Base-by-base conservation (phyloP, 108 stramenopile species). In the Skeletonema tropicum region DNA sequence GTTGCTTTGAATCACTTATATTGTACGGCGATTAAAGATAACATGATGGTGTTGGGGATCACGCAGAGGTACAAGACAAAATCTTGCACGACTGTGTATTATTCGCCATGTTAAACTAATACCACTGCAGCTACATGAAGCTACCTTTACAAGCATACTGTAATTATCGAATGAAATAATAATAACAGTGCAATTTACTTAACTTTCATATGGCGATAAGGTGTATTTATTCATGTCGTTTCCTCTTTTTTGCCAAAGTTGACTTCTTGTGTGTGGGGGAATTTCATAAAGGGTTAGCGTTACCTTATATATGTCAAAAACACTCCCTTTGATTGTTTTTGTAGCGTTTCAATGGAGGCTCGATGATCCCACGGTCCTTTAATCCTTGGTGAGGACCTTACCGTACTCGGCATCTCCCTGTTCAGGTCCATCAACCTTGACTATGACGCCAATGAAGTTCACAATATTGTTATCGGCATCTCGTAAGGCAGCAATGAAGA, bases 21-120 rank as follows among this genome's bases (percentile, higher is more conserved):
- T 80, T 99, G 99, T 75, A 98, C 98, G 0, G 99, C 99, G 58
- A 99, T 98, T 61, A 96, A 96, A 77, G 99, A 98, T 82, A 97
- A 97, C 64, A 98, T 98, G 96, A 98, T 99, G 99, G 99, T 98
- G 14, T 84, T 98, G 70, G 98, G 98, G 57, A 96, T 98, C 79
- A 98, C 99, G 42, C 95, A 97, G 65, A 85, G 99, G 26, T 98
- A 94, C 92, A 92, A 92, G 73, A 92, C 92, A 26, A 99, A 98
- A 76, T 97, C 95, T 71, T 93, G 96, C 45, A 99, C 98, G 11
- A 97, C 96, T 14, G 99, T 99, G 13, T 99, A 97, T 83, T 98
- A 99, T 77, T 95, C 90, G 46, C 93, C 93, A 30, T 90, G 91
- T 74, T 76, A 59, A 59, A 25, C 48, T 8, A 41, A 41, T 14